Evolutionary conservation across 306 rosid genomes (phyloP).

Genomic region (Malus asiatica): DNA sequence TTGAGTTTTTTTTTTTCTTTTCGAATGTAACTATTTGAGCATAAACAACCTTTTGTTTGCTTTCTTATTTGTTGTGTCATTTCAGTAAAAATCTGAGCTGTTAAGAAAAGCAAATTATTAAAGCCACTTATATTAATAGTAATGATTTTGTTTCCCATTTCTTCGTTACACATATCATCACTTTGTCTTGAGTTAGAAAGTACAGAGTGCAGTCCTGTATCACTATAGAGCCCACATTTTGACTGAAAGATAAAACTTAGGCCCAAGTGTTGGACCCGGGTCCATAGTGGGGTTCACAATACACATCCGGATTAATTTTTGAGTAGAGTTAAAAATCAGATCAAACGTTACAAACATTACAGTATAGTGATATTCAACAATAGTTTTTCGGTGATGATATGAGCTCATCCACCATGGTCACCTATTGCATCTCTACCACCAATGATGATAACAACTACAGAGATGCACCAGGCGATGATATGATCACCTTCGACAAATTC

Average conservation of each 20-base stretch:
- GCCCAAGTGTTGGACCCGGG: slow-evolving; percentile 5
- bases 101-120: not conserved
- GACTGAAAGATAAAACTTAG: not conserved
- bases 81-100: not conserved
- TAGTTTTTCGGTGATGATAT: no score
- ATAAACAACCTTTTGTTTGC: not conserved
- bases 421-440: not conserved
- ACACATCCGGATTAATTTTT: not conserved
- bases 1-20: no score
- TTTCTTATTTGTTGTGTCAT: not conserved
- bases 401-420: no score
- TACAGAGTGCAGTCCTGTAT: not conserved
- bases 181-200: not conserved
- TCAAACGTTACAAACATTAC: no score
- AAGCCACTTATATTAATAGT: not conserved
- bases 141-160: slow-evolving; percentile 8
- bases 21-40: no score
- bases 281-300: not conserved
- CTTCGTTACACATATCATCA: not conserved
- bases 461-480: not conserved
- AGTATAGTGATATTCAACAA: no score
- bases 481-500: not conserved
- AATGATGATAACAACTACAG: no score
- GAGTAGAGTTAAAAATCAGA: not conserved
- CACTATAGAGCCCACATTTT: not conserved